A percentile compares a stretch with the other conserved stretches of the same genome.
Evolutionary conservation across 2,329 filamentous ascomycete species (phyloP).

Genomic region (Diaporthe citrichinensis): DNA sequence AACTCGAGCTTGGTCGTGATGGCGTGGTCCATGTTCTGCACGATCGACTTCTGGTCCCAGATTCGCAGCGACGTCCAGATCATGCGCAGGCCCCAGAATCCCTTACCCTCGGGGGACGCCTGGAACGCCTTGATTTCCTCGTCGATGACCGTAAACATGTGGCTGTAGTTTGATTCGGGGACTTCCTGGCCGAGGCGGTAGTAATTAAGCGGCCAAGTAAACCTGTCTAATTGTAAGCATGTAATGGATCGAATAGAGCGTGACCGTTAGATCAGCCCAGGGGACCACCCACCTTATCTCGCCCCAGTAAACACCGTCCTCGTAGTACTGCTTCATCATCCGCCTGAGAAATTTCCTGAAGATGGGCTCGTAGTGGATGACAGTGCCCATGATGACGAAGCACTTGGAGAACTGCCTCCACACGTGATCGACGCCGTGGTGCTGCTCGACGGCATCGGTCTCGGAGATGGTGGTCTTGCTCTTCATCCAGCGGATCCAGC

Average conservation of each 20-base stretch:
- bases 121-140: conserved; percentile 87
- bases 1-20: conserved; percentile 85
- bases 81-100: conserved; percentile 87
- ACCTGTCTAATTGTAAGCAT: conserved; percentile 55
- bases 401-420: conserved; percentile 86
- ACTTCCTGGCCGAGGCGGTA: conserved; percentile 74
- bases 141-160: conserved; percentile 79
- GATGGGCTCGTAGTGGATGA: conserved; percentile 92
- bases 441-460: conserved; percentile 82
- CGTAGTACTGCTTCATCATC: conserved; percentile 79
- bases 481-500: conserved; percentile 84
- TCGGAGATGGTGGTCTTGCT: conserved; percentile 79
- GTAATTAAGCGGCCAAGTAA: conserved; percentile 81
- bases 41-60: conserved; percentile 74
- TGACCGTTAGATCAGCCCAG: no score
- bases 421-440: conserved; percentile 85
- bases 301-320: conserved; percentile 87
- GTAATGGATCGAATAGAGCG: neutral
- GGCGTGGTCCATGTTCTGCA: conserved; percentile 89
- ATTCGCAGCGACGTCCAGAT: conserved; percentile 86
- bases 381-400: conserved; percentile 79
- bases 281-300: conserved; percentile 72
- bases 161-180: conserved; percentile 76
- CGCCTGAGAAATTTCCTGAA: conserved; percentile 81
- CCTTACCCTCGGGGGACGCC: conserved; percentile 75